These are phyloP conservation scores for Ceratobasidium sp. DNA, from an alignment of 1,284 basidiomycete species.

Conservation along the genomic window DNA sequence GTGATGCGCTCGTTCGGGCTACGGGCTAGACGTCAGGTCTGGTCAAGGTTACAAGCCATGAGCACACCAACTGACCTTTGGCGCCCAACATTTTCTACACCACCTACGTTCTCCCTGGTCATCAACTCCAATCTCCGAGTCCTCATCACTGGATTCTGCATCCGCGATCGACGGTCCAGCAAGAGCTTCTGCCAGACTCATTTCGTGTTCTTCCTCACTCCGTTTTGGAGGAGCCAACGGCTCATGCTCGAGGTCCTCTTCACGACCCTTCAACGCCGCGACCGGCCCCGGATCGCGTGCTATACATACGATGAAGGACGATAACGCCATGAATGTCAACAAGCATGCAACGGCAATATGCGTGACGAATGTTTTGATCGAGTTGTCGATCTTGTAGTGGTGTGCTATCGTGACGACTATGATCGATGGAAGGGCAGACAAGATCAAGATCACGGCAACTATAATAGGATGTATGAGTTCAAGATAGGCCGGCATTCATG, in stretches of 20 bases:
- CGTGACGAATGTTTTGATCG: conserved; percentile 62
- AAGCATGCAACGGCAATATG: conserved; percentile 72
- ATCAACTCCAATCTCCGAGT: conserved; percentile 37
- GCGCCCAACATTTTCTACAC: conserved; percentile 67
- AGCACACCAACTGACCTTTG: conserved; percentile 8
- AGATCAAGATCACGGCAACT: conserved; percentile 67
- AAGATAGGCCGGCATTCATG: neutral
- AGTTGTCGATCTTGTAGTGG: conserved; percentile 68
- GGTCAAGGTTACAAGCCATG: neutral
- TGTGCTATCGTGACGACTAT: conserved; percentile 75
- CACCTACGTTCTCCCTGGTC: conserved; percentile 63
- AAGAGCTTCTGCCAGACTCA: conserved; percentile 72
- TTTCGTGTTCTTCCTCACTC: conserved; percentile 52
- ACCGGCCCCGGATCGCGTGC: conserved; percentile 77
- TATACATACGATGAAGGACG: conserved; percentile 77
- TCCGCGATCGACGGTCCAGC: conserved; percentile 13
- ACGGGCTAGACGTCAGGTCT: conserved; percentile 50
- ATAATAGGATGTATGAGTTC: neutral
- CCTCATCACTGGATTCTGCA: conserved; percentile 34
- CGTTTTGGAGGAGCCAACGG: conserved; percentile 25
- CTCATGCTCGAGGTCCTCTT: conserved; percentile 51
- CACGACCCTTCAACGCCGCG: conserved; percentile 48
- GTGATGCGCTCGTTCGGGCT: conserved; percentile 88
- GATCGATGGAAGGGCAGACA: conserved; percentile 79
- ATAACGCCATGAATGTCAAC: conserved; percentile 74